Percentiles rank a stretch among this genome's conserved stretches.
phyloP scores from a whole-genome alignment of 495 filamentous ascomycete genomes.

The Aspergillus affinis region DNA sequence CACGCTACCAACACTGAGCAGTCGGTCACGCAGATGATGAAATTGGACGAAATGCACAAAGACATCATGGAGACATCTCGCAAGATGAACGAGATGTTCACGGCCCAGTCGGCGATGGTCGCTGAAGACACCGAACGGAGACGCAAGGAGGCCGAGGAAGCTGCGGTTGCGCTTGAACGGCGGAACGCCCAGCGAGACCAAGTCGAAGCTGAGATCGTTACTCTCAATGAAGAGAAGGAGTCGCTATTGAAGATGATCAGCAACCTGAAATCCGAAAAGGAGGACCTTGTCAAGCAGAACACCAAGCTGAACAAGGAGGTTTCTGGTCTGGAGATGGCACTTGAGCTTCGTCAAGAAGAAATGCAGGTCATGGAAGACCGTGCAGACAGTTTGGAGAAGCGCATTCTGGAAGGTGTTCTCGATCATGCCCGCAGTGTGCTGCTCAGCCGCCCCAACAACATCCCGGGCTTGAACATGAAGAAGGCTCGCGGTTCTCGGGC shows the following conservation, averaged over 20 bases:
- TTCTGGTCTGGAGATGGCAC: conserved; percentile 82
- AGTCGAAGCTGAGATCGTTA: conserved; percentile 68
- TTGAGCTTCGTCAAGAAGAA: conserved; percentile 85
- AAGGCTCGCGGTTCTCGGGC: conserved; percentile 59
- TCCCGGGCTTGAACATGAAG: conserved; percentile 66
- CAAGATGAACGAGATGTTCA: conserved; percentile 83
- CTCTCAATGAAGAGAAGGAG: conserved; percentile 64
- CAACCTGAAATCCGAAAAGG: conserved; percentile 63
- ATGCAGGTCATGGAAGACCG: conserved; percentile 83
- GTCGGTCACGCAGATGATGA: conserved; percentile 63
- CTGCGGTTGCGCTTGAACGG: conserved; percentile 75
- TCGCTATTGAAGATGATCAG: conserved; percentile 57
- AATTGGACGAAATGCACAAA: conserved; percentile 84
- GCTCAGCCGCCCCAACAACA: conserved; percentile 53
- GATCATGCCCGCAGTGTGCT: conserved; percentile 89
- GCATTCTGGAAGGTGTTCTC: conserved; percentile 91
- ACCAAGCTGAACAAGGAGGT: conserved; percentile 76
- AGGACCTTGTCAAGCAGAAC: conserved; percentile 71
- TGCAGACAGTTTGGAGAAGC: conserved; percentile 82
- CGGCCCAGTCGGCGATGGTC: conserved; percentile 73
- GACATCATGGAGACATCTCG: conserved; percentile 84
- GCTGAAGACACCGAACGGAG: conserved; percentile 76
- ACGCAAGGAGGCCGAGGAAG: conserved; percentile 79
- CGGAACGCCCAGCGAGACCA: conserved; percentile 74
- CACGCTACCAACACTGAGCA: conserved; percentile 38